Base-by-base conservation (phyloP, 345 rosid genomes). In the Citrus inodora region DNA sequence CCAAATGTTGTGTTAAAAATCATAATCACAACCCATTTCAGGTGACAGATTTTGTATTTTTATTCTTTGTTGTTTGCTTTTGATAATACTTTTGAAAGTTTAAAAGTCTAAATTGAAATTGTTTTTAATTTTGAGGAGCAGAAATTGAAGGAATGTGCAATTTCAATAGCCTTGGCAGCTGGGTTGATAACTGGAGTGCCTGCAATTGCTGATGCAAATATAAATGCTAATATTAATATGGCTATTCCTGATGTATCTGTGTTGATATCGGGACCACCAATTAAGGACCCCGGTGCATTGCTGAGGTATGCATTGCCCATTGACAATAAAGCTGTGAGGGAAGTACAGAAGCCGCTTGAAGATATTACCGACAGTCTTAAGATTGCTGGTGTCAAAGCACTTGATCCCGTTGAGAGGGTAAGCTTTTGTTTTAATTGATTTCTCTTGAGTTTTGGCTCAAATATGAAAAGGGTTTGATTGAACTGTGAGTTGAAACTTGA, bases 261-360 rank as follows among this genome's bases (percentile, higher is more conserved):
- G 75, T 86, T 96, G 63, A 96, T 96, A 78, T 96, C 99, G 4
- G 99, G 98, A 27, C 99, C 99, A 4, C 98, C 99, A 0, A 94
- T 93, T 30, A 96, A 96, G 86, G 99, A 96, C 62, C 99, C 99
- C 0, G 97, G 85, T 60, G 93, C 95, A 42, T 80, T 96, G 69
- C 80, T 96, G 74, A 88, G 99, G 84, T 79, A 93, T 80, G 99
- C 97, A 13, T 87, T 96, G 84, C 99, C 99, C 11, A 91, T 96
- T 79, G 80, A 91, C 77, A 95, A 91, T 73, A 93, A 92, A 79
- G 97, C 99, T 79, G 87, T 92, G 53, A 89, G 99, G 83, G 95
- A 92, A 81, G 99, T 96, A 0, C 99, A 96, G 68, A 96, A 92
- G 76, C 99, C 99, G 1, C 97, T 96, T 3, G 98, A 96, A 80